These are phyloP conservation scores for Bipolaris cookei DNA, from an alignment of 2,329 filamentous ascomycete species.

Conservation along the genomic window DNA sequence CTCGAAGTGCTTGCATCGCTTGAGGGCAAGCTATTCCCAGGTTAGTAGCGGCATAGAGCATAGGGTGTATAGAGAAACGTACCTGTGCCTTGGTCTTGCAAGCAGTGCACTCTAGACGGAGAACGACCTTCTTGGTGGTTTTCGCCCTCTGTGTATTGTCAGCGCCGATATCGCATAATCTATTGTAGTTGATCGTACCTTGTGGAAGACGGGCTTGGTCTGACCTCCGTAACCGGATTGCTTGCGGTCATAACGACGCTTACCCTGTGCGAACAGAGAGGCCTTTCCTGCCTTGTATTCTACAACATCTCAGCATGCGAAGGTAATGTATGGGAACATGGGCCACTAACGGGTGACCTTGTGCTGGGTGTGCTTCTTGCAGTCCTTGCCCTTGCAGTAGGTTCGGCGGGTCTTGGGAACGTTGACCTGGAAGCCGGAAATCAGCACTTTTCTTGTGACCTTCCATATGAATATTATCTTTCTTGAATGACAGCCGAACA, in stretches of 20 bases:
- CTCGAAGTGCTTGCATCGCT: conserved; percentile 99
- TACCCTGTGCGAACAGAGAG: conserved; percentile 96
- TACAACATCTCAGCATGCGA: conserved; percentile 39
- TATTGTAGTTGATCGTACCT: conserved; percentile 28
- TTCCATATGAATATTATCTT: neutral
- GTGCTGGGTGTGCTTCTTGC: conserved; percentile 63
- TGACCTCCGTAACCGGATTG: conserved; percentile 99
- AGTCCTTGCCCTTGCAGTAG: conserved; percentile 96
- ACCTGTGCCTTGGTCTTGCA: conserved; percentile 70
- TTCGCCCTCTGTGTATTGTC: conserved; percentile 80
- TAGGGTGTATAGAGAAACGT: conserved; percentile 7
- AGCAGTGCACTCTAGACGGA: conserved; percentile 94
- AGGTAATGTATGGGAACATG: conserved; percentile 1
- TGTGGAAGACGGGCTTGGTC: conserved; percentile 99
- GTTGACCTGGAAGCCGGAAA: conserved; percentile 73
- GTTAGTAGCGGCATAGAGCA: conserved; percentile 22
- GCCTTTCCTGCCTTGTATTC: conserved; percentile 97
- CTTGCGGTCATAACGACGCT: conserved; percentile 91
- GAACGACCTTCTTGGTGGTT: conserved; percentile 99
- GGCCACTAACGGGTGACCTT: conserved; percentile 47
- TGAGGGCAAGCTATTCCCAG: conserved; percentile 87
- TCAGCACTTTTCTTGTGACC: conserved; percentile 23
- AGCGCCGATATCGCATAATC: conserved; percentile 7
- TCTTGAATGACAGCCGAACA: neutral
- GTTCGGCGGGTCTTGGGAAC: conserved; percentile 97